Percentiles rank a stretch among this genome's conserved stretches.
Evolutionary conservation across 2,329 filamentous ascomycete genomes (phyloP).

Genomic region (Penicillium concentricum): DNA sequence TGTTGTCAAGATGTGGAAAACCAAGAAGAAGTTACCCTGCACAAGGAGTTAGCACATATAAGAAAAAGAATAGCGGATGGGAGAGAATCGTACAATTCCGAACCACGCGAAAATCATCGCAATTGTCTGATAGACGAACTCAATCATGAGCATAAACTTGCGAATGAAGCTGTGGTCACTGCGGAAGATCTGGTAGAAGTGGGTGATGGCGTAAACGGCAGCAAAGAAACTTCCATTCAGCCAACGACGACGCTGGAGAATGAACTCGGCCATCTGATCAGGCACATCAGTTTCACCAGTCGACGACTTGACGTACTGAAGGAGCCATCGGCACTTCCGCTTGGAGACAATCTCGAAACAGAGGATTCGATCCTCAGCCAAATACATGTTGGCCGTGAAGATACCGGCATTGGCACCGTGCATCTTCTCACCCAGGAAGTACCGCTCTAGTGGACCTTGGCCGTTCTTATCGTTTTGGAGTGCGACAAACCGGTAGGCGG

Average conservation of each 20-base stretch:
- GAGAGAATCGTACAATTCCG: slow-evolving; percentile 56
- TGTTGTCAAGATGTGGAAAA: slow-evolving; percentile 93
- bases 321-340: slow-evolving; percentile 93
- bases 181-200: slow-evolving; percentile 95
- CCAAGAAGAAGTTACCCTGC: slow-evolving; percentile 89
- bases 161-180: slow-evolving; percentile 84
- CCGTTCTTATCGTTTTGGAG: slow-evolving; percentile 96
- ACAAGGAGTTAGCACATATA: neutral
- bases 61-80: neutral
- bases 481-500: slow-evolving; percentile 93
- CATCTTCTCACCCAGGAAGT: slow-evolving; percentile 95
- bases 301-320: slow-evolving; percentile 97
- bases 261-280: slow-evolving; percentile 88
- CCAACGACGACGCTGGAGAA: slow-evolving; percentile 94
- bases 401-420: slow-evolving; percentile 90
- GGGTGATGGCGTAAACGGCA: slow-evolving; percentile 88
- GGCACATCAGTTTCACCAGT: slow-evolving; percentile 97
- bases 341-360: slow-evolving; percentile 86
- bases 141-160: slow-evolving; percentile 85
- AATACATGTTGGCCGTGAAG: slow-evolving; percentile 81
- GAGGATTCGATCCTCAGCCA: slow-evolving; percentile 53
- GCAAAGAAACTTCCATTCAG: slow-evolving; percentile 98
- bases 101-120: slow-evolving; percentile 99
- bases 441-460: slow-evolving; percentile 89
- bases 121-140: slow-evolving; percentile 89